Percentiles rank a stretch among this genome's conserved stretches.
These are phyloP conservation scores for Exserohilum turcica DNA, from an alignment of 2,329 filamentous ascomycete genomes.

Conservation along the genomic window DNA sequence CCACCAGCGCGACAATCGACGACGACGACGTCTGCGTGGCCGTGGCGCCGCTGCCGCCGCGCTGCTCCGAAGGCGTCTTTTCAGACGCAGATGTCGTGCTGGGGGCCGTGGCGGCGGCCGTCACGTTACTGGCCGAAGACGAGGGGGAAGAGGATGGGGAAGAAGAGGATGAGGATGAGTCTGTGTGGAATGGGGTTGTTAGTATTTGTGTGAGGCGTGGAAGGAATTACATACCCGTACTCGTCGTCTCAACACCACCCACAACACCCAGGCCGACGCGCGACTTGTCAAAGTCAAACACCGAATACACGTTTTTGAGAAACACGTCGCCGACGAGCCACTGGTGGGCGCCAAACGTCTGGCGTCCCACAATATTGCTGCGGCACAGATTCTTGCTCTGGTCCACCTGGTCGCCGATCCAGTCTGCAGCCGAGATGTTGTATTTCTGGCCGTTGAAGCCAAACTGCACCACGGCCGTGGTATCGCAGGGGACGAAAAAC, in stretches of 20 bases:
- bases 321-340: slow-evolving; percentile 90
- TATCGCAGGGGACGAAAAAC: slow-evolving; percentile 76
- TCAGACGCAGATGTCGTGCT: slow-evolving; percentile 5
- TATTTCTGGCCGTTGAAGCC: slow-evolving; percentile 72
- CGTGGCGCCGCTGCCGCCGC: neutral
- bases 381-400: slow-evolving; percentile 50
- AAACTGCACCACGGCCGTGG: slow-evolving; percentile 64
- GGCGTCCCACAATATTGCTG: slow-evolving; percentile 76
- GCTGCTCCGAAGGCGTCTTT: slow-evolving; percentile 4
- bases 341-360: slow-evolving; percentile 64
- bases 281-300: slow-evolving; percentile 76
- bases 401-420: slow-evolving; percentile 59
- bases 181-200: too few relatives aligned
- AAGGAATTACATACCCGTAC: slow-evolving; percentile 8
- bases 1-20: neutral
- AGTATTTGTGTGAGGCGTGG: too few relatives aligned
- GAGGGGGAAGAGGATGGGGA: slow-evolving; percentile 5
- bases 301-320: slow-evolving; percentile 85
- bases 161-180: neutral
- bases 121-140: neutral
- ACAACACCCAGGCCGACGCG: slow-evolving; percentile 61
- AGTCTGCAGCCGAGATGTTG: slow-evolving; percentile 71
- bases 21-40: neutral
- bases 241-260: slow-evolving; percentile 9
- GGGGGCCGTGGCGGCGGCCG: neutral